phyloP scores from a whole-genome alignment of 1,284 basidiomycete genomes.

The Singerocomus rubriflavus region DNA sequence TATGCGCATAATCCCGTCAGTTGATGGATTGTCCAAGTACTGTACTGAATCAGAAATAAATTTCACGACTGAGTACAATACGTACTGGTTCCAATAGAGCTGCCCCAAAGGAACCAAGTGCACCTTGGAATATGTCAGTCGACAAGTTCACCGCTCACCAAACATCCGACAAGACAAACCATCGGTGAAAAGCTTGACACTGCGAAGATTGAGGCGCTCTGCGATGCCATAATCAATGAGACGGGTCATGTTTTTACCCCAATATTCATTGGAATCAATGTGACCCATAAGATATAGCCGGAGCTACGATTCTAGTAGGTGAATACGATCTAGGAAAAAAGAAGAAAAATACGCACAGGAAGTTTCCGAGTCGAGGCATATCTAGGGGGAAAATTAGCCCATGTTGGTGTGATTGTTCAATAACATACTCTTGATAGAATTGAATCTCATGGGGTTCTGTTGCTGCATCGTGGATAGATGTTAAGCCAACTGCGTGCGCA shows the following conservation, averaged over 20 bases:
- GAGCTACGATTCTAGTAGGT: conserved; percentile 43
- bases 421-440: conserved; percentile 63
- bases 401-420: not conserved
- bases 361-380: conserved; percentile 59
- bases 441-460: conserved; percentile 51
- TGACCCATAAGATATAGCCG: conserved; percentile 78
- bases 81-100: conserved; percentile 71
- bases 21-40: conserved; percentile 76
- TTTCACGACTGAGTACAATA: not conserved
- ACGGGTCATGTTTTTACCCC: conserved; percentile 60
- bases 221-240: conserved; percentile 62
- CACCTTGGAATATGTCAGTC: conserved; percentile 46
- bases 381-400: conserved; percentile 32
- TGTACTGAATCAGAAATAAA: conserved; percentile 11
- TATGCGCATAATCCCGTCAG: conserved; percentile 66
- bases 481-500: conserved; percentile 73
- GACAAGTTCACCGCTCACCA: not conserved
- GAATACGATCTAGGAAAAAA: not conserved
- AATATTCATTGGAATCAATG: conserved; percentile 56
- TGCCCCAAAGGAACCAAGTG: conserved; percentile 89
- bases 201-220: conserved; percentile 64
- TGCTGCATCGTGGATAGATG: conserved; percentile 80
- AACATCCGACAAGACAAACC: conserved; percentile 37
- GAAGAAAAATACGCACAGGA: conserved; percentile 51
- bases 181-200: conserved; percentile 83